Percentiles rank a stretch among this genome's conserved stretches.
These are phyloP conservation scores for Metschnikowia henanensis DNA, from an alignment of 805 yeast species.

Conservation along the genomic window DNA sequence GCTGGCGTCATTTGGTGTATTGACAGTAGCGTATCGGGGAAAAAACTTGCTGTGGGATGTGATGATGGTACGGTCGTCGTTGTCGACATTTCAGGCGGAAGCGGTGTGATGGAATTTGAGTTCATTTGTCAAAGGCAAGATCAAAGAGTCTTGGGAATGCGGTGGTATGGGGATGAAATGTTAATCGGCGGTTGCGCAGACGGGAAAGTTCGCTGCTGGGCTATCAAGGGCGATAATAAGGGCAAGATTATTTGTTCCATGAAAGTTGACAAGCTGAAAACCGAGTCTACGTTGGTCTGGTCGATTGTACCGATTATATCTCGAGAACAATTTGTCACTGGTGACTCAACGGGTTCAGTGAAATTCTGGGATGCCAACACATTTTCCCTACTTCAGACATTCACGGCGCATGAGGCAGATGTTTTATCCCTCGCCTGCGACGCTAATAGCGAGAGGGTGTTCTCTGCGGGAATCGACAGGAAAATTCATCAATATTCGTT, in stretches of 20 bases:
- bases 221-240: constrained; percentile 38
- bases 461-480: constrained; percentile 92
- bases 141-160: constrained; percentile 72
- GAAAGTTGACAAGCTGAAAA: constrained; percentile 87
- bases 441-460: constrained; percentile 59
- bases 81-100: constrained; percentile 82
- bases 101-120: constrained; percentile 77
- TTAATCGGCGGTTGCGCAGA: constrained; percentile 95
- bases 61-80: constrained; percentile 92
- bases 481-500: constrained; percentile 74
- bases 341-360: constrained; percentile 93
- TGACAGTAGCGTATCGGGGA: constrained; percentile 59
- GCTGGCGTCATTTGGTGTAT: constrained; percentile 95
- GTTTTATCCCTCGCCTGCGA: constrained; percentile 71
- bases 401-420: constrained; percentile 88
- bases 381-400: constrained; percentile 76
- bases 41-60: constrained; percentile 83
- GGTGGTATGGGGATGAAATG: constrained; percentile 67
- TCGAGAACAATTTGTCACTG: constrained; percentile 79
- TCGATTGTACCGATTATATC: constrained; percentile 63
- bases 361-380: constrained; percentile 89
- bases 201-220: constrained; percentile 88
- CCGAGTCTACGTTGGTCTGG: constrained; percentile 93
- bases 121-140: constrained; percentile 79
- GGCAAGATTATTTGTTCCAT: constrained; percentile 80